Evolutionary conservation across 331 rosid genomes (phyloP), one percentile per base, ranked within the genome.

Genomic region (Erythrophleum ivorense): DNA sequence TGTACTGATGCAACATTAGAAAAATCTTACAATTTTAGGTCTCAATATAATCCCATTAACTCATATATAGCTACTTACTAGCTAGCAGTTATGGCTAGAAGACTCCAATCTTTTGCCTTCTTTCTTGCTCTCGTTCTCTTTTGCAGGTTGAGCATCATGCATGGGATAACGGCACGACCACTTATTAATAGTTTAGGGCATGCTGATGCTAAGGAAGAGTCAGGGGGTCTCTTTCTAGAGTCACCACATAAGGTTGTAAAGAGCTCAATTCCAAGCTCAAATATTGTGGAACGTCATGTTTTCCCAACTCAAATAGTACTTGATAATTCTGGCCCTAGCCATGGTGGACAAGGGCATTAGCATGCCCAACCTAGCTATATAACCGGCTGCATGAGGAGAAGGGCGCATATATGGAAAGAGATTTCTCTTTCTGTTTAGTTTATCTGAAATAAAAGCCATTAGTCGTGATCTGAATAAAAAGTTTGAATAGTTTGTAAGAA

Each of bases 131-230:
- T 68, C 53, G 43, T 68, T 40, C 16, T 68, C 16, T 3, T 66
- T 6, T 38, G 29, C 21, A 19, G 62, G 60, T 18, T 64, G 71
- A 36, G 73, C 73, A 38, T 45, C 53, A 10, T 41, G 73, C 73
- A 43, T 68, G 73, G 48, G 5, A 16, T 68, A 10, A 41, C 4
- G 73, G 73, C 73, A n/a, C 73, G 73, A 41, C 54, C 73, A 68
- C 54, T 64, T 64, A 14, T 14, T 19, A 29, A 68, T 19, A 24
- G 53, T 68, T 19, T 43, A 2, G 73, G 73, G 8, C 33, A 5
- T 18, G 36, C 9, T 19, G 73, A 41, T 38, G 7, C 13, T 9
- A 38, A 66, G 24, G n/a, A 66, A 38, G 50, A 66, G 0, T n/a
- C 73, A n/a, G 33, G 9, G 54, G 4, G 18, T 41, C 33, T n/a